Base-by-base conservation (phyloP, 2,329 filamentous ascomycete genomes). In the Claviceps sp. region DNA sequence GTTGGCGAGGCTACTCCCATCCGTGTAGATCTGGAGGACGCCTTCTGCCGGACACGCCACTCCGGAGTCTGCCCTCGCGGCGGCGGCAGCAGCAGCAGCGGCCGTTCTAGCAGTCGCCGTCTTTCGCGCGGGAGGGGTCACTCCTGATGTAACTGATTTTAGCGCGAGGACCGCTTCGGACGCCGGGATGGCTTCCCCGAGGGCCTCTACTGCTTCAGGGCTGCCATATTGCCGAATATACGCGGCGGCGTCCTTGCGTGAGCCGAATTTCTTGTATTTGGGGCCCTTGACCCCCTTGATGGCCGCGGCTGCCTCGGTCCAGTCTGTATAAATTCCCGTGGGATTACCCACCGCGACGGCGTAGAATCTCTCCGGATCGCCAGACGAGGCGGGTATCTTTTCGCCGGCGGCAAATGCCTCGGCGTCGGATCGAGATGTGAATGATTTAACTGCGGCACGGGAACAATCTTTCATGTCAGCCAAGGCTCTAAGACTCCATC, bases 361-460 rank as follows among this genome's bases (percentile, higher is more conserved):
- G 60, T 84, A 84, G 64, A 75, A 84, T 48, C 70, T 72, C 48
- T 70, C 62, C 46, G 73, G 69, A 54, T 71, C 65, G 47, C 69
- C 60, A 42, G 70, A 65, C 22, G 69, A 61, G 20, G 68, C 61
- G 16, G 67, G 62, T 5, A 65, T 61, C 26, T 65, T 61, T 57
- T 75, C 76, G 47, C 86, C 86, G 1, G 76, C 79, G 26, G 88
- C 74, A 63, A 87, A 96, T 2, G 79, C 81, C 60, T 86, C 78
- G n/a, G 91, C 91, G 54, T 95, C 88, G 56, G 82, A 77, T 54
- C 76, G 72, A 0, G 77, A 81, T 9, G 75, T 70, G 63, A 95
- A 96, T 1, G 85, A 88, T 70, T 93, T 91, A 72, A 86, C 88
- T 93, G 42, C 7, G 20, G 20, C n/a, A 20, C 18, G 20, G 24